phyloP scores from a whole-genome alignment of 2,329 filamentous ascomycete species.

The Botryosphaeria agaves region DNA sequence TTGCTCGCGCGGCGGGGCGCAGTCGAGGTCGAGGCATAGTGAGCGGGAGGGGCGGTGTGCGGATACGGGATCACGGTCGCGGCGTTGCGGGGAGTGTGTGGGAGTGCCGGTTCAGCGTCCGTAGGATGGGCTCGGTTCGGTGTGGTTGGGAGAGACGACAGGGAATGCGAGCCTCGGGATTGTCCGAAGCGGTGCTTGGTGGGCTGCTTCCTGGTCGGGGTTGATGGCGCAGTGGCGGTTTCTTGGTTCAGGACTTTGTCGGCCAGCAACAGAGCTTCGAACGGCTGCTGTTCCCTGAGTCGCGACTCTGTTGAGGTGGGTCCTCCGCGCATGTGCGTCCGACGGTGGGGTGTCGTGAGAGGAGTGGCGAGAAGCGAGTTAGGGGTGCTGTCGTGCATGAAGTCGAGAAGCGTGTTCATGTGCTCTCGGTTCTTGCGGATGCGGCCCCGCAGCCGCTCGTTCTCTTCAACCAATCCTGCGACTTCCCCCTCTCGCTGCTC shows the following conservation, averaged over 20 bases:
- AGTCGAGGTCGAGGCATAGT: conserved; percentile 21
- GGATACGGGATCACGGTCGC: conserved; percentile 15
- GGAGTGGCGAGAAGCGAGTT: conserved; percentile 24
- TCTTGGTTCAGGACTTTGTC: conserved; percentile 65
- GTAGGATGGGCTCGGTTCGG: conserved; percentile 39
- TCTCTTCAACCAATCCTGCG: conserved; percentile 53
- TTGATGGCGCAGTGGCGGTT: conserved; percentile 56
- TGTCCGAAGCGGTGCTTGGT: conserved; percentile 42
- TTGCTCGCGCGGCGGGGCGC: conserved; percentile 48
- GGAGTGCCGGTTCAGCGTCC: conserved; percentile 39
- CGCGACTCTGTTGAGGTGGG: conserved; percentile 23
- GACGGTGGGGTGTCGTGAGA: conserved; percentile 29
- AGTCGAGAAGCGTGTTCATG: conserved; percentile 37
- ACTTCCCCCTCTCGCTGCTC: conserved; percentile 62
- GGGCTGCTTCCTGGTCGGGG: conserved; percentile 37
- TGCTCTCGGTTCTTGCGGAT: conserved; percentile 85
- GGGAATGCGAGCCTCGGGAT: conserved; percentile 58
- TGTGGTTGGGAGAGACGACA: conserved; percentile 71
- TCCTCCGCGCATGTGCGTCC: conserved; percentile 13
- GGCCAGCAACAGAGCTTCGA: conserved; percentile 59
- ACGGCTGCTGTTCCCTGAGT: conserved; percentile 42
- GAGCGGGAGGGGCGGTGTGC: conserved; percentile 19
- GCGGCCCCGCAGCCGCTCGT: conserved; percentile 58
- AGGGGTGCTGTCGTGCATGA: conserved; percentile 49
- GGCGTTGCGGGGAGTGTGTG: conserved; percentile 25